A percentile compares a stretch with the other conserved stretches of the same genome.
These are phyloP conservation scores for Manihot esculenta DNA, from an alignment of 441 rosid genomes.

Conservation along the genomic window DNA sequence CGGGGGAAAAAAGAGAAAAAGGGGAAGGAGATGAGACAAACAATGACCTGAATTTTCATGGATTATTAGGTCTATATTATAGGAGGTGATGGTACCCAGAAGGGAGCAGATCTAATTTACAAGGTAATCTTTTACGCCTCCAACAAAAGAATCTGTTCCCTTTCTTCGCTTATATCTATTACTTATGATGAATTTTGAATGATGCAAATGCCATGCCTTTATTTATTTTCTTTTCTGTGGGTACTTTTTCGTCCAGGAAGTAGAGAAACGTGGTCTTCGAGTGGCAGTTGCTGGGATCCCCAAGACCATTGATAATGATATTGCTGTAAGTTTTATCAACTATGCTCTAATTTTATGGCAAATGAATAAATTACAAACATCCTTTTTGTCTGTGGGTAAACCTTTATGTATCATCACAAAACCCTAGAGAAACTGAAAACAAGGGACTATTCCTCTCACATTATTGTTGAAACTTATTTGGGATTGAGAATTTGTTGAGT, in stretches of 20 bases:
- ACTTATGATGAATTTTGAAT: not conserved
- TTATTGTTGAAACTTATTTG: not conserved
- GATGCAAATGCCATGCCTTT: slow-evolving; percentile 7
- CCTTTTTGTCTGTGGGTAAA: slow-evolving; percentile 3
- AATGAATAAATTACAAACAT: slow-evolving; percentile 2
- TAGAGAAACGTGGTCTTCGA: slow-evolving; percentile 50
- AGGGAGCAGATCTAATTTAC: slow-evolving; percentile 48
- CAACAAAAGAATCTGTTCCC: not conserved
- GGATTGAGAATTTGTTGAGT: not conserved
- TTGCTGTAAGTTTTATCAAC: slow-evolving; percentile 38
- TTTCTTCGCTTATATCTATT: slow-evolving; percentile 5
- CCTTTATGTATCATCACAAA: not conserved
- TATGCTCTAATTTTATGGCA: slow-evolving; percentile 1
- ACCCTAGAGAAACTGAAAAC: not conserved
- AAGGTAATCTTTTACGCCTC: slow-evolving; percentile 35
- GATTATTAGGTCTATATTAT: slow-evolving; percentile 48
- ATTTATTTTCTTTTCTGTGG: slow-evolving; percentile 13
- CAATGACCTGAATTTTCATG: slow-evolving; percentile 3
- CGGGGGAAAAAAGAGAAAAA: not conserved
- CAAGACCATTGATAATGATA: slow-evolving; percentile 56
- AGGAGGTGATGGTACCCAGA: slow-evolving; percentile 64
- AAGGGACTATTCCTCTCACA: not conserved
- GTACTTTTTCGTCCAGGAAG: slow-evolving; percentile 42
- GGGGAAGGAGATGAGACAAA: not conserved
- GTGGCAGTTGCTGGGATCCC: slow-evolving; percentile 62